Evolutionary conservation across 148 eudicot genomes (phyloP).

Genomic region (Rhododendron simsii): DNA sequence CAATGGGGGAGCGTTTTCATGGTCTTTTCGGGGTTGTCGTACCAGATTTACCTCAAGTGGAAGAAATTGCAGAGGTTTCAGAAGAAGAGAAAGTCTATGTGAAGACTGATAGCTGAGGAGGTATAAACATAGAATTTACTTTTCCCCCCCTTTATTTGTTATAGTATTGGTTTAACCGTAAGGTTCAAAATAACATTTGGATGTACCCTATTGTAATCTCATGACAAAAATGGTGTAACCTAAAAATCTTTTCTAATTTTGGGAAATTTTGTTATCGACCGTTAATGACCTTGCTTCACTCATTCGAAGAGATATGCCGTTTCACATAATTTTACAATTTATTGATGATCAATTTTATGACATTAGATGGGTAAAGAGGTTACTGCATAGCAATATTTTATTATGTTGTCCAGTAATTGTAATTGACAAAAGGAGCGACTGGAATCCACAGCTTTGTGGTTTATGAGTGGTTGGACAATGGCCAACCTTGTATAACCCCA

Average conservation of each 20-base stretch:
- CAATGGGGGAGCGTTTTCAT: slow-evolving; percentile 93
- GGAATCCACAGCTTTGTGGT: not conserved
- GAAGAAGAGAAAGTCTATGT: slow-evolving; percentile 69
- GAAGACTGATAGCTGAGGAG: slow-evolving; percentile 5
- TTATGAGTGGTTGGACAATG: not conserved
- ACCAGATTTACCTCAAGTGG: slow-evolving; percentile 96
- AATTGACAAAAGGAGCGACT: not conserved
- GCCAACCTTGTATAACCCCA: not conserved
- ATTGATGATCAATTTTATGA: slow-evolving; percentile 31
- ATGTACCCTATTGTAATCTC: slow-evolving; percentile 6
- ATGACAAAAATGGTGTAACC: not conserved
- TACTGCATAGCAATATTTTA: not conserved
- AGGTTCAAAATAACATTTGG: slow-evolving; percentile 8
- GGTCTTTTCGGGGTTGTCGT: slow-evolving; percentile 91
- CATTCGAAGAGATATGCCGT: slow-evolving; percentile 23
- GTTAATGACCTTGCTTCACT: slow-evolving; percentile 27
- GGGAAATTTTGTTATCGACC: not conserved
- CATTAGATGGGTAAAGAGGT: not conserved
- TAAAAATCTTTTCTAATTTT: not conserved
- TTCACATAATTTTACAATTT: slow-evolving; percentile 31
- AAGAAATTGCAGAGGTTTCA: slow-evolving; percentile 64
- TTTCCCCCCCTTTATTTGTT: not conserved
- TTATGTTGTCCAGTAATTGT: not conserved
- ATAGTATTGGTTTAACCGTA: slow-evolving; percentile 3
- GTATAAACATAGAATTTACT: not conserved